phyloP scores from a whole-genome alignment of 2,329 filamentous ascomycete species.

The Fusarium illudens region DNA sequence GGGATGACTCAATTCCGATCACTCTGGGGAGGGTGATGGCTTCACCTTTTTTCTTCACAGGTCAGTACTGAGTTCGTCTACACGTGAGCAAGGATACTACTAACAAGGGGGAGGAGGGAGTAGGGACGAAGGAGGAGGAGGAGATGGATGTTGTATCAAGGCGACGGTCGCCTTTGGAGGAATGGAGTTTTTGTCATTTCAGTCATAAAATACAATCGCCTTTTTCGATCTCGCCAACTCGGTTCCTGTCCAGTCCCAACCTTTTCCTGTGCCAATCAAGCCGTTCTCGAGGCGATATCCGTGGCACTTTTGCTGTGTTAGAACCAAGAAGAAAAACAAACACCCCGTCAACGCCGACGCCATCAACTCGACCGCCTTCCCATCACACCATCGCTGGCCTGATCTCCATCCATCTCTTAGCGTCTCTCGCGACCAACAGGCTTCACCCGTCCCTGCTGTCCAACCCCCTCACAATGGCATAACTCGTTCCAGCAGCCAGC shows the following conservation, averaged over 20 bases:
- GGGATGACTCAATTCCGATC: conserved; percentile 88
- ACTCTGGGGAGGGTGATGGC: conserved; percentile 82
- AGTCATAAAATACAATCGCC: conserved; percentile 27
- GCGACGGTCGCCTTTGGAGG: conserved; percentile 10
- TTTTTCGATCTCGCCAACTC: conserved; percentile 14
- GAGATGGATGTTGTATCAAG: neutral
- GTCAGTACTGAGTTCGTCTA: conserved; percentile 35
- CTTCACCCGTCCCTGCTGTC: conserved; percentile 46
- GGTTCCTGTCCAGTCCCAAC: neutral
- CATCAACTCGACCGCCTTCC: conserved; percentile 10
- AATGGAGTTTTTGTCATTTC: conserved; percentile 34
- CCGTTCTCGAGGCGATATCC: conserved; percentile 11
- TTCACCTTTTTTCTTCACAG: conserved; percentile 47
- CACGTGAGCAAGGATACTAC: conserved; percentile 40
- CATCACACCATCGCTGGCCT: neutral
- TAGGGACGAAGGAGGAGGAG: neutral
- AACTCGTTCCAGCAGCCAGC: conserved; percentile 71
- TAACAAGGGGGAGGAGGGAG: conserved; percentile 17
- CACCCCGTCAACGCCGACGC: conserved; percentile 20
- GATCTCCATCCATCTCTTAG: neutral
- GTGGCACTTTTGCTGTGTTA: neutral
- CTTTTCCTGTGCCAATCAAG: neutral
- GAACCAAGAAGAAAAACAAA: neutral
- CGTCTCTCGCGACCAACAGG: neutral
- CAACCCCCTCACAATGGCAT: conserved; percentile 67